Percentiles rank a stretch among this genome's conserved stretches.
Evolutionary conservation across 2,329 filamentous ascomycete genomes (phyloP).

Genomic region (Talaromyces verruculosus): DNA sequence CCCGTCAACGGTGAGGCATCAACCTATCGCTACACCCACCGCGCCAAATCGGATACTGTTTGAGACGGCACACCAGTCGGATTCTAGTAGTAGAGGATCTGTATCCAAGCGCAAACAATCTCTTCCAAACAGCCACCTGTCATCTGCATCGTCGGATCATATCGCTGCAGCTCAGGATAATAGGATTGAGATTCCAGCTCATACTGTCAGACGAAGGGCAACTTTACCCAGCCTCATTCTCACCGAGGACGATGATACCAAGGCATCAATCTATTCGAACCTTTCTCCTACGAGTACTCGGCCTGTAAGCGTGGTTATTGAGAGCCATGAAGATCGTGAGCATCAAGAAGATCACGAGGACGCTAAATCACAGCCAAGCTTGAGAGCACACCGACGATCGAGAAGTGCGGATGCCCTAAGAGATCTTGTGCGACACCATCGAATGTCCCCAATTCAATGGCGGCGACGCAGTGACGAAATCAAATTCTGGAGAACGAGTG

Average conservation of each 20-base stretch:
- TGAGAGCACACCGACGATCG: slow-evolving; percentile 44
- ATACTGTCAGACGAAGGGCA: slow-evolving; percentile 38
- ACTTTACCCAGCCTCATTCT: slow-evolving; percentile 48
- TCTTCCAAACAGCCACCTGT: slow-evolving; percentile 12
- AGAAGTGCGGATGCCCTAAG: slow-evolving; percentile 46
- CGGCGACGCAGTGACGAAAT: slow-evolving; percentile 44
- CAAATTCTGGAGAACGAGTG: slow-evolving; percentile 38
- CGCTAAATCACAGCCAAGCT: slow-evolving; percentile 19
- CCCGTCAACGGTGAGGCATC: not conserved
- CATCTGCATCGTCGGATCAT: slow-evolving; percentile 20
- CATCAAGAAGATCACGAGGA: slow-evolving; percentile 22
- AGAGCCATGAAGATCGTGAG: slow-evolving; percentile 18
- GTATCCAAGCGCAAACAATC: slow-evolving; percentile 13
- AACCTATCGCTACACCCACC: not conserved
- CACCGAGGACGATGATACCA: slow-evolving; percentile 40
- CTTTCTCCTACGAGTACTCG: slow-evolving; percentile 22
- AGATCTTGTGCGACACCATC: slow-evolving; percentile 36
- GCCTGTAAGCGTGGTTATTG: slow-evolving; percentile 17
- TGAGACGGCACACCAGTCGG: slow-evolving; percentile 28
- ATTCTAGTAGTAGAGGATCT: slow-evolving; percentile 18
- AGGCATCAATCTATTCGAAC: slow-evolving; percentile 25
- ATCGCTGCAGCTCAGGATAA: slow-evolving; percentile 4
- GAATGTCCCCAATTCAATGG: slow-evolving; percentile 45
- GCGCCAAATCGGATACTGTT: slow-evolving; percentile 26
- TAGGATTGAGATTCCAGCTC: slow-evolving; percentile 24